Conservation (phyloP, 2,329 filamentous ascomycete genomes). For the Capronia epimyces region DNA sequence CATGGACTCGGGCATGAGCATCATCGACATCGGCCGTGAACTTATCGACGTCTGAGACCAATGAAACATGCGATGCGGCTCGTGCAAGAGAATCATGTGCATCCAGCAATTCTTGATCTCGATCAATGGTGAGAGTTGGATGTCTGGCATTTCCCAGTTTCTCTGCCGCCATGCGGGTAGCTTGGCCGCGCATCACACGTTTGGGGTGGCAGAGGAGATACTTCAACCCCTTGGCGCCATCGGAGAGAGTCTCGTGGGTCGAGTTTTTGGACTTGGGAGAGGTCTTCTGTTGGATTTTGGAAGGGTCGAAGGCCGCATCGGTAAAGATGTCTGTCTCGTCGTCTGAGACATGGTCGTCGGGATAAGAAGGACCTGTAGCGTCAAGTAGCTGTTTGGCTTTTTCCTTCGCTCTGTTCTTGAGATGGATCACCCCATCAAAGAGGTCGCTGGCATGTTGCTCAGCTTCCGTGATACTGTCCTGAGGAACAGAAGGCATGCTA, state of each 20-base stretch:
- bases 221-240: constrained; percentile 20
- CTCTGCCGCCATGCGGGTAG: constrained; percentile 31
- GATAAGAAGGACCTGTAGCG: background rate
- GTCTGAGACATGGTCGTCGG: background rate
- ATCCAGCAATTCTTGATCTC: constrained; percentile 34
- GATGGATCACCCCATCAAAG: constrained; percentile 6
- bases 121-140: constrained; percentile 29
- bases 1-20: constrained; percentile 28
- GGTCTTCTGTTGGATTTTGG: constrained; percentile 25
- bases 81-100: constrained; percentile 32
- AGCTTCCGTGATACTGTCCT: constrained; percentile 4
- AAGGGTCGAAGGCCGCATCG: constrained; percentile 36
- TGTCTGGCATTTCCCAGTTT: constrained; percentile 35
- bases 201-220: constrained; percentile 32
- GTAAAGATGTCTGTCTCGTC: constrained; percentile 16
- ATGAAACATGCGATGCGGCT: constrained; percentile 21
- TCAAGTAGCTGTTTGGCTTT: constrained; percentile 16
- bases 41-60: constrained; percentile 13
- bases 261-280: constrained; percentile 20
- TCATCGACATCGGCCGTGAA: constrained; percentile 12
- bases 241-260: constrained; percentile 25
- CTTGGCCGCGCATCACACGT: constrained; percentile 31
- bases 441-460: constrained; percentile 13
- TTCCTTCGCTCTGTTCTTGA: constrained; percentile 17
- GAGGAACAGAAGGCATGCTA: constrained; percentile 2